Percentiles rank a stretch among this genome's conserved stretches.
These are phyloP conservation scores for Raphanus raphanistrum DNA, from an alignment of 345 rosid genomes.

Conservation along the genomic window DNA sequence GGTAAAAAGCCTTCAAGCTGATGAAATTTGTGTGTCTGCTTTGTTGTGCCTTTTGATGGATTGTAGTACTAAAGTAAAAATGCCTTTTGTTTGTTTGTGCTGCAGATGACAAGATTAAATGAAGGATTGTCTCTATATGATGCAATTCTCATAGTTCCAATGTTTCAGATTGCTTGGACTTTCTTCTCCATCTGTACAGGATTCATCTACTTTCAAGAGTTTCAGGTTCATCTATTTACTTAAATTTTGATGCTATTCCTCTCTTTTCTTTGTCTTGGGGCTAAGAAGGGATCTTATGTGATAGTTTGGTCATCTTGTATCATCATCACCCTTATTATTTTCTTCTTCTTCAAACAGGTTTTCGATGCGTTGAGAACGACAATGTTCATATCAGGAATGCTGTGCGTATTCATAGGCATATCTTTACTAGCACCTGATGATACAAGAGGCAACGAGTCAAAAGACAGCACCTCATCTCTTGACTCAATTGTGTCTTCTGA, in stretches of 20 bases:
- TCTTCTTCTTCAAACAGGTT: slow-evolving; percentile 52
- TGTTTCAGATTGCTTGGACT: slow-evolving; percentile 99
- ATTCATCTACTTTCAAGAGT: slow-evolving; percentile 96
- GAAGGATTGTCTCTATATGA: slow-evolving; percentile 91
- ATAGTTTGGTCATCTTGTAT: not conserved
- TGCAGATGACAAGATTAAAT: slow-evolving; percentile 94
- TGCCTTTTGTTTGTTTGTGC: slow-evolving; percentile 10
- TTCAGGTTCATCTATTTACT: slow-evolving; percentile 60
- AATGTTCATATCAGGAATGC: slow-evolving; percentile 93
- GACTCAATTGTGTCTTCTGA: slow-evolving; percentile 57
- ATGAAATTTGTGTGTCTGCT: slow-evolving; percentile 2
- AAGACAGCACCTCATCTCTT: slow-evolving; percentile 59
- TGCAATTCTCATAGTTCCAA: slow-evolving; percentile 97
- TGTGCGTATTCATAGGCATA: slow-evolving; percentile 83
- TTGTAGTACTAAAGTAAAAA: not conserved
- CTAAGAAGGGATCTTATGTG: not conserved
- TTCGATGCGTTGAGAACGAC: slow-evolving; percentile 84
- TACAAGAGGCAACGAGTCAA: slow-evolving; percentile 70
- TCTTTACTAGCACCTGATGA: slow-evolving; percentile 96
- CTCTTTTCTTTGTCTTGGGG: not conserved
- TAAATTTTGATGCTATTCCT: not conserved
- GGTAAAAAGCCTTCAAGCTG: slow-evolving; percentile 56
- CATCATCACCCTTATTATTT: not conserved
- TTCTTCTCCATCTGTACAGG: slow-evolving; percentile 99
- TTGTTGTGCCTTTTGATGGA: not conserved